Evolutionary conservation across 164 flowering plant species (phyloP).

Genomic region (Berberis thunbergii): DNA sequence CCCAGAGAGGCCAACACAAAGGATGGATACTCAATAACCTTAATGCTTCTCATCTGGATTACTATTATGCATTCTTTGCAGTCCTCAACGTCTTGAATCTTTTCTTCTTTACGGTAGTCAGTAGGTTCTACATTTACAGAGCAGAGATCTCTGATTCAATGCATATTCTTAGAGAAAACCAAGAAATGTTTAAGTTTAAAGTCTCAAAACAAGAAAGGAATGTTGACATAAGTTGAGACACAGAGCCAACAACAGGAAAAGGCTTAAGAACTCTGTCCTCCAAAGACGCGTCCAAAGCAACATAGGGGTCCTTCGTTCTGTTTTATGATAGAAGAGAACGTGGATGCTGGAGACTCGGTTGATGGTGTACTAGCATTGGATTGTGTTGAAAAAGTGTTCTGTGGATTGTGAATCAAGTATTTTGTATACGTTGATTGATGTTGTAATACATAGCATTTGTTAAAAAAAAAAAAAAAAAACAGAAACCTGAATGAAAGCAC

Average conservation of each 20-base stretch:
- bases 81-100: constrained; percentile 18
- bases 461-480: too few species aligned
- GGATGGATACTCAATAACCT: constrained; percentile 36
- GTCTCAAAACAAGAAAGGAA: neutral
- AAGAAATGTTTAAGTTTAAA: neutral
- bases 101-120: constrained; percentile 17
- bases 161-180: constrained; percentile 7
- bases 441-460: neutral
- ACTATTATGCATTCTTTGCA: constrained; percentile 23
- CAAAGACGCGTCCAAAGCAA: neutral
- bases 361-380: too few species aligned
- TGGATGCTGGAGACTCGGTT: too few species aligned
- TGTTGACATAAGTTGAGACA: neutral
- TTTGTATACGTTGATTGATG: neutral
- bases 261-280: neutral
- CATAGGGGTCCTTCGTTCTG: neutral
- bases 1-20: constrained; percentile 17
- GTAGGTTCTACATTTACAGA: constrained; percentile 20
- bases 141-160: constrained; percentile 18
- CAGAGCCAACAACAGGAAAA: neutral
- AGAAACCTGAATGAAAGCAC: too few species aligned
- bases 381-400: too few species aligned
- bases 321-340: too few species aligned
- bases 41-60: constrained; percentile 30
- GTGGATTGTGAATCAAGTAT: too few species aligned